Evolutionary conservation across 169 alveolate species (phyloP).

Genomic region (Fabrea salina): DNA sequence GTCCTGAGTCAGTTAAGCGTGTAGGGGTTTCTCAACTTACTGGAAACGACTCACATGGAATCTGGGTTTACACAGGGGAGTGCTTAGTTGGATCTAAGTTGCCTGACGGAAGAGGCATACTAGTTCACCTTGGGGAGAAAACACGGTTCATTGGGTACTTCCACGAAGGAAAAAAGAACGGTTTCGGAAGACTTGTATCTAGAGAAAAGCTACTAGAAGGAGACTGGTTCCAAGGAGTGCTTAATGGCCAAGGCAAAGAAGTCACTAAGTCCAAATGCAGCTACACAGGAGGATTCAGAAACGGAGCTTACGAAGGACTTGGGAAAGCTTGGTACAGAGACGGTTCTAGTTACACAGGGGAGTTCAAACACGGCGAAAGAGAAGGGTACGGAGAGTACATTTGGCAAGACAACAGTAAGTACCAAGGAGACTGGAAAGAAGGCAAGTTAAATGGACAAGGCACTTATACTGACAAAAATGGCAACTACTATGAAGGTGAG

Average conservation of each 20-base stretch:
- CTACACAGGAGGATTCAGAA: not conserved
- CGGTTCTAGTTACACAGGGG: not conserved
- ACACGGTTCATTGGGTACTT: constrained; percentile 11
- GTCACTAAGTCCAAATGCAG: not conserved
- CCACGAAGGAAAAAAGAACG: not conserved
- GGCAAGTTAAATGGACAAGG: constrained; percentile 24
- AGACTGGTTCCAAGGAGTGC: not conserved
- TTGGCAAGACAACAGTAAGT: constrained; percentile 52
- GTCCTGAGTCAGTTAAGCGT: not conserved
- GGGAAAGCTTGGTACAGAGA: not conserved
- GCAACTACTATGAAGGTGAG: constrained; percentile 56
- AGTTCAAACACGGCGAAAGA: constrained; percentile 29
- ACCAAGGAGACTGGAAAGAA: constrained; percentile 57
- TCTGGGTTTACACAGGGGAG: constrained; percentile 8
- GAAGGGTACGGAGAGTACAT: constrained; percentile 56
- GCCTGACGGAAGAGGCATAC: not conserved
- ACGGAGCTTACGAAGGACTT: not conserved
- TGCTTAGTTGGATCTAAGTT: not conserved
- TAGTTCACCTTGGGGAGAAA: not conserved
- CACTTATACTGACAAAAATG: not conserved
- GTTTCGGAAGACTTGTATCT: not conserved
- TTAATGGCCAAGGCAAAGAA: constrained; percentile 15
- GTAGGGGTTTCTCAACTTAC: not conserved
- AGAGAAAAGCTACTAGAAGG: constrained; percentile 15
- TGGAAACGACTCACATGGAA: not conserved